Evolutionary conservation across 2,329 filamentous ascomycete species (phyloP).

Genomic region (Talaromyces sp.): DNA sequence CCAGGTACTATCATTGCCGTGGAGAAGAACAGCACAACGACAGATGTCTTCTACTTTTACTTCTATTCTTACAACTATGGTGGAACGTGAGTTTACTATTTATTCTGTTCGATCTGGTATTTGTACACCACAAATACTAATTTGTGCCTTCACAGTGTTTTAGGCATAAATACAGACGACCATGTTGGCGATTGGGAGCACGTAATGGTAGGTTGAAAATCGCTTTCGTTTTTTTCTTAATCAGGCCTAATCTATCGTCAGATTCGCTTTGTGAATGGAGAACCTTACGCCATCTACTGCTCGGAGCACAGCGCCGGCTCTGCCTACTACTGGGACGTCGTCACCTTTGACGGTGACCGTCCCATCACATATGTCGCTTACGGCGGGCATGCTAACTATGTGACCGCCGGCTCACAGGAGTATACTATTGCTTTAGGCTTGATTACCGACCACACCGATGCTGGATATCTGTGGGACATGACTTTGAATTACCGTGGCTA

Average conservation of each 20-base stretch:
- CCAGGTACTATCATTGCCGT: conserved; percentile 6
- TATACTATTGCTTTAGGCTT: conserved; percentile 9
- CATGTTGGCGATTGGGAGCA: neutral
- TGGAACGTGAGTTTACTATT: neutral
- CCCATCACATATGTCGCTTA: conserved; percentile 7
- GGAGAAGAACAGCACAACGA: conserved; percentile 8
- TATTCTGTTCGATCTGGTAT: neutral
- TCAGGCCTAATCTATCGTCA: neutral
- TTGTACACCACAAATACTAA: neutral
- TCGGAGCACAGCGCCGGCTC: conserved; percentile 9
- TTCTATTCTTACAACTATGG: conserved; percentile 16
- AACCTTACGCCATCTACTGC: conserved; percentile 6
- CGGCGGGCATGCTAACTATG: conserved; percentile 13
- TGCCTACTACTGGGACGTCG: conserved; percentile 10
- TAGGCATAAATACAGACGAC: neutral
- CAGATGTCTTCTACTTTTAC: conserved; percentile 13
- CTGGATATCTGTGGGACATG: conserved; percentile 12
- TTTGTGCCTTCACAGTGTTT: neutral
- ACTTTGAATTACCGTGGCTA: neutral
- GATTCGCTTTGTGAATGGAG: neutral
- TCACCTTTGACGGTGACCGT: conserved; percentile 1
- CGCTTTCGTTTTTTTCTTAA: neutral
- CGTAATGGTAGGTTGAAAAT: neutral
- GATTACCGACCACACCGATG: conserved; percentile 2
- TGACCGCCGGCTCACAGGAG: conserved; percentile 8